Evolutionary conservation across 192 early-diverging fungal genomes (phyloP), one percentile per base, ranked within the genome.

Genomic region (Mortierella claussenii): DNA sequence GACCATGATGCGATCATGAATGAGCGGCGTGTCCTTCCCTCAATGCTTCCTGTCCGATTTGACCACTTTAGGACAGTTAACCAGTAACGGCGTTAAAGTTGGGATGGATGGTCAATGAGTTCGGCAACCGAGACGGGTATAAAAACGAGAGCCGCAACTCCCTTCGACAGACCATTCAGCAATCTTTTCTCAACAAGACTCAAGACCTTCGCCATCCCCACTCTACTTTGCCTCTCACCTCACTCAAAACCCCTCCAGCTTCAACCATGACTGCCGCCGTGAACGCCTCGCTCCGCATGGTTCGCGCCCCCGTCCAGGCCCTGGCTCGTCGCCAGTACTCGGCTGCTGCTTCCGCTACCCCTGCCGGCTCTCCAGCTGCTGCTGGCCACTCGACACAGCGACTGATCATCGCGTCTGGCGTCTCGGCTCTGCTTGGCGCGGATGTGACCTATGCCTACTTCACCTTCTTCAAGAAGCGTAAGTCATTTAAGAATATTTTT

Each of bases 401-500:
- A 21, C 24, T 71, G 18, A 55, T 55, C 21, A 51, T 56, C 20
- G 60, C 46, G 28, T 56, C 60, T 12, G 46, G 24, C 23, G 47
- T 71, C 13, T 56, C 60, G 0, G 44, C 47, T 28, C 37, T 45
- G 12, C 46, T 50, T 0, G 69, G 69, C 11, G 55, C 47, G 13
- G 69, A 71, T 58, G 60, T 64, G 59, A 71, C 69, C 47, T 71
- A 64, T 15, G 69, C 69, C 28, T 71, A 71, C 47, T 71, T 64
- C 34, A 63, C 60, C 2, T 49, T 54, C 37, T 56, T 56, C 21
- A 53, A 53, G 30, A 53, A 40, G 37, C 7, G 37, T 40, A 40
- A 40, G 37, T 40, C 13, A 40, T 10, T 10, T n/a, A n/a, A n/a
- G n/a, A n/a, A n/a, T n/a, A n/a, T n/a, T n/a, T n/a, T n/a, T n/a